A percentile compares a stretch with the other conserved stretches of the same genome.
Conservation (phyloP, 2,329 filamentous ascomycete species). For the Sclerotinia borealis region DNA sequence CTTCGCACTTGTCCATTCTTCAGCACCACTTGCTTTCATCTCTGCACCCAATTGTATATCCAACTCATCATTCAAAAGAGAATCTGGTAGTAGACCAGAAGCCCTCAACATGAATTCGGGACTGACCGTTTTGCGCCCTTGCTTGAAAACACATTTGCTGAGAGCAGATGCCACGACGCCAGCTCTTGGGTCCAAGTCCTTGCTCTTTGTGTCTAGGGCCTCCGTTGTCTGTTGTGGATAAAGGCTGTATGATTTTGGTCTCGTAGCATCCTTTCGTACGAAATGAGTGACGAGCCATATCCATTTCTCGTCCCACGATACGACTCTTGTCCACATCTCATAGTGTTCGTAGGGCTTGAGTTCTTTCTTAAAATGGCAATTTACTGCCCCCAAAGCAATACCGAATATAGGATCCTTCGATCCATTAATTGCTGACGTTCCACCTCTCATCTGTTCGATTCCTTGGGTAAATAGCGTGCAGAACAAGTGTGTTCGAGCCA, state of each 20-base stretch:
- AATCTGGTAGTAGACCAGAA: conserved; percentile 51
- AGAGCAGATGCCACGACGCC: conserved; percentile 40
- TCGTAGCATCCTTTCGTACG: conserved; percentile 36
- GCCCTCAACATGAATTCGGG: conserved; percentile 56
- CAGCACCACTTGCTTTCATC: background rate
- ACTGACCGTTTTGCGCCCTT: conserved; percentile 56
- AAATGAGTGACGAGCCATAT: conserved; percentile 56
- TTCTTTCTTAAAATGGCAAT: conserved; percentile 60
- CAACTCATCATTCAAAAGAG: background rate
- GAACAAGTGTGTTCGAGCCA: conserved; percentile 59
- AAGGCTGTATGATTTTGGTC: conserved; percentile 30
- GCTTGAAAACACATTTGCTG: conserved; percentile 55
- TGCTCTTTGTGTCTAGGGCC: conserved; percentile 5
- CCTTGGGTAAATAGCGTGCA: conserved; percentile 40
- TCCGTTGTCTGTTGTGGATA: conserved; percentile 31
- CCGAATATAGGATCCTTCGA: conserved; percentile 30
- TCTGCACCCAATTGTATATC: background rate
- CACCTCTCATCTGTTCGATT: conserved; percentile 33
- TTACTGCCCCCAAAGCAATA: conserved; percentile 47
- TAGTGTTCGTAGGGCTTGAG: conserved; percentile 63
- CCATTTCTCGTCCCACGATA: conserved; percentile 80
- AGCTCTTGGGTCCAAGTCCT: conserved; percentile 9
- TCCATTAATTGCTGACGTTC: conserved; percentile 29
- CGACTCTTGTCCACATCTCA: conserved; percentile 65
- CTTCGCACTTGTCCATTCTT: background rate